Conservation (phyloP, 1,284 basidiomycete genomes). For the Trichosporon sp. region DNA sequence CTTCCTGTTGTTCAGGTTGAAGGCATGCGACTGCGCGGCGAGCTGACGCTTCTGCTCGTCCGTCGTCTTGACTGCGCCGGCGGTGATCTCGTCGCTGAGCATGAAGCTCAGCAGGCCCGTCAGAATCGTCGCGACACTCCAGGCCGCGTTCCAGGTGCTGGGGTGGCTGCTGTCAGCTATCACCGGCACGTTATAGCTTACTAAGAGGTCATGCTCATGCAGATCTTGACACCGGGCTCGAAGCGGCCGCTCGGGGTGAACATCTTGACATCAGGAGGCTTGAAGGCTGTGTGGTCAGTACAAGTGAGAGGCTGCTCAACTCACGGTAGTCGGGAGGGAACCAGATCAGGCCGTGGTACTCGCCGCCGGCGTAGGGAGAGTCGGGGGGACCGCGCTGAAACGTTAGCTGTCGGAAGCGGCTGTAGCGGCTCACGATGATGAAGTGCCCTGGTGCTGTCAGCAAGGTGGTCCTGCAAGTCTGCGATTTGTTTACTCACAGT, state of each 20-base stretch:
- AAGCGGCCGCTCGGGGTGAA: slow-evolving; percentile 91
- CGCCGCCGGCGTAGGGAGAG: slow-evolving; percentile 84
- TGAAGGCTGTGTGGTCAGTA: slow-evolving; percentile 59
- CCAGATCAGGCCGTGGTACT: slow-evolving; percentile 70
- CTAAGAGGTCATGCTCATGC: slow-evolving; percentile 93
- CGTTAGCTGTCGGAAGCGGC: slow-evolving; percentile 6
- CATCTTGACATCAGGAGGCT: slow-evolving; percentile 96
- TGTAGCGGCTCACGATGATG: slow-evolving; percentile 62
- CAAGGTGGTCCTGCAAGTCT: slow-evolving; percentile 28
- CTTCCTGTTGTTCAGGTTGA: slow-evolving; percentile 72
- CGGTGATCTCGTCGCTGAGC: slow-evolving; percentile 94
- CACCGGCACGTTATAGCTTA: slow-evolving; percentile 52
- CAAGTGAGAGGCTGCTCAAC: slow-evolving; percentile 15
- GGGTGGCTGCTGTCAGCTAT: slow-evolving; percentile 37
- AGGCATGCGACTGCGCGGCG: slow-evolving; percentile 73
- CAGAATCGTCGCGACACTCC: slow-evolving; percentile 58
- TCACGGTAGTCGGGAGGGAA: slow-evolving; percentile 85
- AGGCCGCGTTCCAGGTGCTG: slow-evolving; percentile 51
- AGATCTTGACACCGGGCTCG: slow-evolving; percentile 88
- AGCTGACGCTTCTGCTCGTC: slow-evolving; percentile 71
- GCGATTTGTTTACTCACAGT: slow-evolving; percentile 68
- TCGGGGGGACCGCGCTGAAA: slow-evolving; percentile 83
- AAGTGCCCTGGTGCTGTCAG: slow-evolving; percentile 66
- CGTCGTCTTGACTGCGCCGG: slow-evolving; percentile 79
- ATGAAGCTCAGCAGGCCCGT: slow-evolving; percentile 94